A percentile compares a stretch with the other conserved stretches of the same genome.
phyloP scores from a whole-genome alignment of 495 filamentous ascomycete genomes.

The Penicillium daleae region DNA sequence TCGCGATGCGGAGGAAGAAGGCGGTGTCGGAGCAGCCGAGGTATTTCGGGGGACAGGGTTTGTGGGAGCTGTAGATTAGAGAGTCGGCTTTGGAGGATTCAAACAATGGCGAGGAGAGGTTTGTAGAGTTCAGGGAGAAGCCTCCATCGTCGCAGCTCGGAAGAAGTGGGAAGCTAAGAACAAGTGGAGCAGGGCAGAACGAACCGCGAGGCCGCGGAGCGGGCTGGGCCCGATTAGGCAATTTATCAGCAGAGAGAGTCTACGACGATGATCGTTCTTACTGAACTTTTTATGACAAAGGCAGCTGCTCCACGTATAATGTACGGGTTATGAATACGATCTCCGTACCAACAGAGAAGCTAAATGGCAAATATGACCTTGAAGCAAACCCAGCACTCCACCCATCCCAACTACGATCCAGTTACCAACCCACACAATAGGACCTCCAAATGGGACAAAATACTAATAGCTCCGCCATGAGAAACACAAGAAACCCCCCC shows the following conservation, averaged over 20 bases:
- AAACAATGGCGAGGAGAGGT: neutral
- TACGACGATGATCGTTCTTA: too few relatives aligned
- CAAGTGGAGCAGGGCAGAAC: slow-evolving; percentile 1
- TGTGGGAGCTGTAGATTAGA: neutral
- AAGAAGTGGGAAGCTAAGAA: neutral
- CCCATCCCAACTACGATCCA: neutral
- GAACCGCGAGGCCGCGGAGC: neutral
- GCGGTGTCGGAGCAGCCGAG: slow-evolving; percentile 11
- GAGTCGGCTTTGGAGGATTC: neutral
- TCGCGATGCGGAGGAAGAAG: slow-evolving; percentile 8
- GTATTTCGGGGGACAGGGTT: neutral
- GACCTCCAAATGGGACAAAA: slow-evolving; percentile 4
- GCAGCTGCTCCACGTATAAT: neutral
- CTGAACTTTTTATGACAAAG: neutral
- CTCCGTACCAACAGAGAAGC: neutral
- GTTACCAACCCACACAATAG: neutral
- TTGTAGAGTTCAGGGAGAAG: neutral
- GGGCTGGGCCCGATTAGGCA: slow-evolving; percentile 3
- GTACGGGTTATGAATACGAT: neutral
- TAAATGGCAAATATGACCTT: neutral
- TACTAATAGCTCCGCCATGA: slow-evolving; percentile 5
- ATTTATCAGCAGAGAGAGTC: slow-evolving; percentile 1
- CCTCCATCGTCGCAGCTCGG: neutral
- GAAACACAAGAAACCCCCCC: neutral
- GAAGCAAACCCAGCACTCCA: neutral